Evolutionary conservation across 148 eudicot genomes (phyloP), one percentile per base, ranked within the genome.

Genomic region (Fagopyrum esculentum): DNA sequence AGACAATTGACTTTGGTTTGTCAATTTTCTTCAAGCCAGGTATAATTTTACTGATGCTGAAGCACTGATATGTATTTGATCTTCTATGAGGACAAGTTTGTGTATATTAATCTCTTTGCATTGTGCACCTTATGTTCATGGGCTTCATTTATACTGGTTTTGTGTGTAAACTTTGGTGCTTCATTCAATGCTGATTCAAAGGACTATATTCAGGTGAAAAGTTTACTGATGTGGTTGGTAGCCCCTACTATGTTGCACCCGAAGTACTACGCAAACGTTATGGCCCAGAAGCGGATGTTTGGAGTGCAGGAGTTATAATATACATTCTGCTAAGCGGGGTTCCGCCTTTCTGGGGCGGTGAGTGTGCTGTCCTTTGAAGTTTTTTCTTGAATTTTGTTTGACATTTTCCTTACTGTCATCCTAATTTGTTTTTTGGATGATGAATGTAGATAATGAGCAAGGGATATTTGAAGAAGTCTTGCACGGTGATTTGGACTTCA

Each of bases 231-330:
- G 82, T 82, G 13, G 82, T 82, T 75, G 85, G 85, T 15, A 82
- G 85, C 74, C 85, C 85, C 12, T 82, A 82, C 71, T 82, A 82
- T 61, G 85, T 82, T 76, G 85, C 85, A 40, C 85, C 85, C 45
- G 85, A 82, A 76, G 85, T 82, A 45, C 66, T 82, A 52, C 77
- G 79, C 71, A 82, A 82, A 60, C 75, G 71, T 79, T 82, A 82
- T 73, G 82, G 85, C 22, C 82, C 71, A 45, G 85, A 82, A 72
- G 82, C 85, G 22, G 85, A 82, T 79, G 85, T 82, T 13, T 82
- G 85, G 85, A 82, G 82, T 71, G 85, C 85, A 2, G 85, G 85
- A 61, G 85, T 82, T 43, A 82, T 82, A 30, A 70, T 82, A 19
- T 82, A 82, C 70, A 82, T 82, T 66, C 71, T 82, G 54, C 80